Base-by-base conservation (phyloP, 768 basidiomycete species). In the Lyophyllum shimeji region DNA sequence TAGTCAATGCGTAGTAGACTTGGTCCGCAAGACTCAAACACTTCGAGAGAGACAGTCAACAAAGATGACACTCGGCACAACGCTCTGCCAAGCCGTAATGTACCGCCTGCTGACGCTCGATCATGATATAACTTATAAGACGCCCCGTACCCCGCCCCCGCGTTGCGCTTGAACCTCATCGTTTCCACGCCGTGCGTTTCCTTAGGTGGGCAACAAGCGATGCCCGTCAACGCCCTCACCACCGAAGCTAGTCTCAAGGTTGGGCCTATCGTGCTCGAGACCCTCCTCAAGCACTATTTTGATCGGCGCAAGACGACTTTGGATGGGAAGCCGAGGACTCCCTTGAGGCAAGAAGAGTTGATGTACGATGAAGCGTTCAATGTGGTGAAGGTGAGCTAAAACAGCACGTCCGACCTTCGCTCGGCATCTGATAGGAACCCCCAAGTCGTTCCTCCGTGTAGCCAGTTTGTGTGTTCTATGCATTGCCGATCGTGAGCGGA, bases 211-310 rank as follows among this genome's bases (percentile, higher is more conserved):
- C n/a, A 40, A 15, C 21, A 54, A 46, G 31, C 48, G 37, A 74
- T 71, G 71, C 66, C 61, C 7, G 63, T 70, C 34, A 90, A 85
- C 66, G 66, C 86, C 18, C 76, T 92, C 40, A 81, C 86, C 31
- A 76, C 85, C 29, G 76, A 83, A 50, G 81, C 83, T 24, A 82
- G 86, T 37, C 69, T 90, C 56, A 80, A 76, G 63, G 74, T 89
- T n/a, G 90, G 86, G 0, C 89, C 90, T 3, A 68, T 90, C 51
- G 76, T 90, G 31, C 66, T 92, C 20, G 88, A 86, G 61, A 91
- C 89, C 0, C 77, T 93, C n/a, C 77, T 93, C 65, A 89, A 88
- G 67, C 93, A 95, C 67, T 95, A 93, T 69, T 82, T 95, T 46
- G 86, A 88, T 43, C 80, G 84, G 13, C 68, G 83, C 46, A 83